Conservation (phyloP, 129 eudicot genomes). For the Deinandra increscens region DNA sequence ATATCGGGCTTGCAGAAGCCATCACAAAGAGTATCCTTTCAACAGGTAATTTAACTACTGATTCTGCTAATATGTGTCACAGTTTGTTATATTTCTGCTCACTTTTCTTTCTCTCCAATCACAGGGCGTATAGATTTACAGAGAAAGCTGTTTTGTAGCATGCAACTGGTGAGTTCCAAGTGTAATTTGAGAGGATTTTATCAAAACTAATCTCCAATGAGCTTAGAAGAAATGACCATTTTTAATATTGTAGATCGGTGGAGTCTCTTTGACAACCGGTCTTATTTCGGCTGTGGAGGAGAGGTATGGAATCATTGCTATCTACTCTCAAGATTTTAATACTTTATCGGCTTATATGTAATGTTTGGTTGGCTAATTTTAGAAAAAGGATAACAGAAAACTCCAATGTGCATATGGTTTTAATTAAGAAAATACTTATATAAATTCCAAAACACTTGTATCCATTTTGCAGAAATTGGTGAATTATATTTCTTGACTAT, state of each 20-base stretch:
- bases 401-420: neutral
- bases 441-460: neutral
- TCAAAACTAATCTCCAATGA: neutral
- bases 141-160: conserved; percentile 92
- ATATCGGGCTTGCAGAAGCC: conserved; percentile 87
- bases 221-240: conserved; percentile 21
- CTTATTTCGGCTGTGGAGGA: conserved; percentile 92
- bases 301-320: conserved; percentile 48
- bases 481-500: neutral
- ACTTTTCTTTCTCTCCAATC: conserved; percentile 2
- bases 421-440: neutral
- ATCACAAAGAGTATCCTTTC: conserved; percentile 90
- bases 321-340: neutral
- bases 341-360: neutral
- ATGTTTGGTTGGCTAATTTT: neutral
- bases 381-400: neutral
- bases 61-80: neutral
- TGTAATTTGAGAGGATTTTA: neutral
- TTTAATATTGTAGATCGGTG: conserved; percentile 68
- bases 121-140: conserved; percentile 94
- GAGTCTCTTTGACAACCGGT: conserved; percentile 81
- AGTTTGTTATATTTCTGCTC: neutral
- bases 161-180: conserved; percentile 71
- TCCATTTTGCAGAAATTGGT: neutral
- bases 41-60: conserved; percentile 46